Evolutionary conservation across 2,329 filamentous ascomycete genomes (phyloP).

Genomic region (Phaeosphaeria sp.): DNA sequence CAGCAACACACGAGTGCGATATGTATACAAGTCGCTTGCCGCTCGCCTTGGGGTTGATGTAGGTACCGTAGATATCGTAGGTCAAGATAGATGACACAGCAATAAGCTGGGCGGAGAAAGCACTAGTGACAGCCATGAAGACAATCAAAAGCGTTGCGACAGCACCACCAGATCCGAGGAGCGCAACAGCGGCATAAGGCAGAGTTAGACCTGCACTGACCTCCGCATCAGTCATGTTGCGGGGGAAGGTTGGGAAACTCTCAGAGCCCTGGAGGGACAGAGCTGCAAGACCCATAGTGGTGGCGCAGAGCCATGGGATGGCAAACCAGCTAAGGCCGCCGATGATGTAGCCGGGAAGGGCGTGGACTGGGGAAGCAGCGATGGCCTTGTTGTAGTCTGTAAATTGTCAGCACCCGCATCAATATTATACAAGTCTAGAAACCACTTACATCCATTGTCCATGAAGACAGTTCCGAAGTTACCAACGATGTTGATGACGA

Average conservation of each 20-base stretch:
- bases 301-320: constrained; percentile 56
- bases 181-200: constrained; percentile 40
- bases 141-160: constrained; percentile 47
- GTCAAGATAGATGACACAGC: constrained; percentile 85
- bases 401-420: constrained; percentile 3
- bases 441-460: constrained; percentile 71
- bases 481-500: constrained; percentile 86
- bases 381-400: constrained; percentile 83
- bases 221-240: constrained; percentile 29
- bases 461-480: constrained; percentile 86
- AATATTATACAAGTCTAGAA: neutral
- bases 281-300: constrained; percentile 54
- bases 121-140: constrained; percentile 57
- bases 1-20: constrained; percentile 73
- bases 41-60: constrained; percentile 77
- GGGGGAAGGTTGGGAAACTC: constrained; percentile 53
- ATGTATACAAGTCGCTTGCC: constrained; percentile 80
- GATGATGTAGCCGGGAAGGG: constrained; percentile 71
- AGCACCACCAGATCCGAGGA: constrained; percentile 41
- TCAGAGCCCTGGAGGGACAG: constrained; percentile 51
- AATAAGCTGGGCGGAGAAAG: constrained; percentile 55
- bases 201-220: constrained; percentile 39
- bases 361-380: constrained; percentile 81
- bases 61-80: constrained; percentile 87
- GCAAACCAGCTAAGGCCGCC: constrained; percentile 55